These are phyloP conservation scores for Jimgerdemannia flammicorona DNA, from an alignment of 192 early-diverging fungal species.

Conservation along the genomic window DNA sequence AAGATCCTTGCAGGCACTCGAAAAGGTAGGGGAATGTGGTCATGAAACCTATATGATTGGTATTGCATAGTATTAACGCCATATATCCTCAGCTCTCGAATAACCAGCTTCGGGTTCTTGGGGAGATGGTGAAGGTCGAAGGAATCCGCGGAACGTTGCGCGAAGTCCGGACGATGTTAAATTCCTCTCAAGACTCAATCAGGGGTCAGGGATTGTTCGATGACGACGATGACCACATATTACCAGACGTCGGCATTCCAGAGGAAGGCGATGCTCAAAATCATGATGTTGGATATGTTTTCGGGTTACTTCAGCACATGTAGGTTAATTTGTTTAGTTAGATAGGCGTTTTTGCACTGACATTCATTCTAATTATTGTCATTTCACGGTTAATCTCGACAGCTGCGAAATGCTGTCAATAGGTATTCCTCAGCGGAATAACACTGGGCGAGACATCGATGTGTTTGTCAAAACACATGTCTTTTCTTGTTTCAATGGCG, in stretches of 20 bases:
- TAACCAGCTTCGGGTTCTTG: constrained; percentile 11
- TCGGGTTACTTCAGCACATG: constrained; percentile 14
- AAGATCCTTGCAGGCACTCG: constrained; percentile 14
- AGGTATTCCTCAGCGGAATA: constrained; percentile 7
- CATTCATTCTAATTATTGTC: constrained; percentile 3
- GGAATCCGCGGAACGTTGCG: constrained; percentile 7
- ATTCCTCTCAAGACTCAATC: constrained; percentile 8
- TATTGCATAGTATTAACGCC: constrained; percentile 7
- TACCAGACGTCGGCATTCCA: not conserved
- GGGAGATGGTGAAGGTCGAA: constrained; percentile 8
- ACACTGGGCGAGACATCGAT: constrained; percentile 17
- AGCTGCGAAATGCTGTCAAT: constrained; percentile 21
- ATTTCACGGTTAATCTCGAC: no score
- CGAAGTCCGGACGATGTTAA: constrained; percentile 6
- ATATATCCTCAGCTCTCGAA: constrained; percentile 7
- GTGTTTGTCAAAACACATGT: constrained; percentile 17
- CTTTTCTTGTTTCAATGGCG: constrained; percentile 15
- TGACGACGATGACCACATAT: constrained; percentile 7
- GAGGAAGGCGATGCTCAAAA: constrained; percentile 4
- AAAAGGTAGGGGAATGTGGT: constrained; percentile 5
- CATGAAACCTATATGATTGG: constrained; percentile 6
- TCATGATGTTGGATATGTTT: constrained; percentile 14
- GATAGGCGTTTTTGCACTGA: not conserved
- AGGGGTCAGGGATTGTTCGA: constrained; percentile 6
- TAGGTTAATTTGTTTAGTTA: constrained; percentile 14